Conservation (phyloP, 2,329 filamentous ascomycete species). For the Dactylonectria estremocensis region DNA sequence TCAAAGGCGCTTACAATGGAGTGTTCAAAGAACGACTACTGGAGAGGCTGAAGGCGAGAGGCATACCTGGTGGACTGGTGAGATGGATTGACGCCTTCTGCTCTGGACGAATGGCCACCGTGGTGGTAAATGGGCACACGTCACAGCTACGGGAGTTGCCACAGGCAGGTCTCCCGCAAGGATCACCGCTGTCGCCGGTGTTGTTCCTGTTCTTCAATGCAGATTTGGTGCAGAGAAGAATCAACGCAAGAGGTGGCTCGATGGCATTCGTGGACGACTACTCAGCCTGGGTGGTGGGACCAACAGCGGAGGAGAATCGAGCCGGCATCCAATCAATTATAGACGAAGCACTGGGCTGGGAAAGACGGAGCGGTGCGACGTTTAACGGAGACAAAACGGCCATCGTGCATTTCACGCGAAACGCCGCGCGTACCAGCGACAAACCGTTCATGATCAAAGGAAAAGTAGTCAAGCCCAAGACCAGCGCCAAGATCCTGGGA, state of each 20-base stretch:
- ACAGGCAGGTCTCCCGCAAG: slow-evolving; percentile 15
- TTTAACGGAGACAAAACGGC: not conserved
- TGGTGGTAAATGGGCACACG: no score
- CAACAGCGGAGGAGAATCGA: not conserved
- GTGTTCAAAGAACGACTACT: slow-evolving; percentile 35
- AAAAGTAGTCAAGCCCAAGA: no score
- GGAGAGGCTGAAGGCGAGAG: no score
- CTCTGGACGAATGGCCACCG: no score
- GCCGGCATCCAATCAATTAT: not conserved
- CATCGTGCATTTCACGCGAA: not conserved
- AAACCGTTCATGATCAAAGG: no score
- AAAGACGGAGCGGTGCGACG: not conserved
- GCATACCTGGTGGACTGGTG: no score
- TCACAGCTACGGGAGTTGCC: slow-evolving; percentile 1
- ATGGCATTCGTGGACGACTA: not conserved
- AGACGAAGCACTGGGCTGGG: not conserved
- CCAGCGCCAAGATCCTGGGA: no score
- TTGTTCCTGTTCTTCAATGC: slow-evolving; percentile 54
- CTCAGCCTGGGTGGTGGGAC: not conserved
- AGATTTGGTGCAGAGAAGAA: slow-evolving; percentile 50
- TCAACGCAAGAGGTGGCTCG: no score
- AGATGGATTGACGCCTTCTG: no score
- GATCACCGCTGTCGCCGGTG: slow-evolving; percentile 33
- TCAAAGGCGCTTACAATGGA: slow-evolving; percentile 35
- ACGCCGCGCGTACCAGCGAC: no score